Conservation (phyloP, 108 stramenopile species). For the Nitzschia palea region DNA sequence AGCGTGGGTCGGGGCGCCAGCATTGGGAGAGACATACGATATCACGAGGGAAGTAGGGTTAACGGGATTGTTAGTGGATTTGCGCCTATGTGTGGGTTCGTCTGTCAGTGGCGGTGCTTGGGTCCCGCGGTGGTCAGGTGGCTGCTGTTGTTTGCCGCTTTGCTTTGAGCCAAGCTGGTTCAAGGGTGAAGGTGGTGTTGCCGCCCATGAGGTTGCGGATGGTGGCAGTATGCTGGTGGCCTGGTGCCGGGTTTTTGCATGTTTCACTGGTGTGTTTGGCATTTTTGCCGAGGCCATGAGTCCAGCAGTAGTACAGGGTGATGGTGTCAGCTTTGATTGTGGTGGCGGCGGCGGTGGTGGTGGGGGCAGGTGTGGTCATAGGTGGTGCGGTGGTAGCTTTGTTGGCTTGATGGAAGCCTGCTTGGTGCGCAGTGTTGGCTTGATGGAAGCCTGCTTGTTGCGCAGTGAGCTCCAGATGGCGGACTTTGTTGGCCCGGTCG, state of each 20-base stretch:
- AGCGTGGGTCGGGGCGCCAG: not conserved
- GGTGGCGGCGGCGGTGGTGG: no score
- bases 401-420: slow-evolving; percentile 15
- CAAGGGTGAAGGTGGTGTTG: not conserved
- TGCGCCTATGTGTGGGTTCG: not conserved
- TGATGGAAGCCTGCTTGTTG: slow-evolving; percentile 8
- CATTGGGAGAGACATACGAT: no score
- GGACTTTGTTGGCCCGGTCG: slow-evolving; percentile 4
- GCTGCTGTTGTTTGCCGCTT: not conserved
- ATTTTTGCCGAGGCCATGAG: slow-evolving; percentile 10
- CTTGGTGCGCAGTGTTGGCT: not conserved
- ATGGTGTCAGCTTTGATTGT: no score
- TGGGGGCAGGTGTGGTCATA: no score
- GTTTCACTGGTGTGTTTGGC: not conserved
- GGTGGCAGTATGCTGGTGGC: not conserved
- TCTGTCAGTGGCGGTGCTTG: not conserved
- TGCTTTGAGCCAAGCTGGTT: not conserved
- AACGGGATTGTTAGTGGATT: not conserved
- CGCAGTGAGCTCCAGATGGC: not conserved
- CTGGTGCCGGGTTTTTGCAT: not conserved
- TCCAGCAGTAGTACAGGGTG: slow-evolving; percentile 13
- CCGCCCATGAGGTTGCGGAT: no score
- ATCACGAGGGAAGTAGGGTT: not conserved
- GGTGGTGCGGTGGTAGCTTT: not conserved
- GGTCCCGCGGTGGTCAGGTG: not conserved